These are phyloP conservation scores for Trichosporon coremiiforme DNA, from an alignment of 1,284 basidiomycete species.

Conservation along the genomic window DNA sequence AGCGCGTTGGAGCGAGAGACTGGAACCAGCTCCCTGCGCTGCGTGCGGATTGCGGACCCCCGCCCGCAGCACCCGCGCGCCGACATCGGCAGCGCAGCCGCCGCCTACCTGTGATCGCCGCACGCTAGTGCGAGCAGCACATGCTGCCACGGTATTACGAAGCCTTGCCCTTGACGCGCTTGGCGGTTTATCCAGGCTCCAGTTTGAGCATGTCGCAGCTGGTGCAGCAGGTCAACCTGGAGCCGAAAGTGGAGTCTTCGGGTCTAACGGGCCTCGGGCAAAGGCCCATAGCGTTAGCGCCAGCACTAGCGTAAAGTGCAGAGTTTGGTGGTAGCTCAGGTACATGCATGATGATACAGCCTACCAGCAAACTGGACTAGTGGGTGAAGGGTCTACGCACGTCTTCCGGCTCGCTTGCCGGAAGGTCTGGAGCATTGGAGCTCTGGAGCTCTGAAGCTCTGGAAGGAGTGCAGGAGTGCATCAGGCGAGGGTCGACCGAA, in stretches of 20 bases:
- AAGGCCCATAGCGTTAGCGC: background rate
- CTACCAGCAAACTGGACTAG: background rate
- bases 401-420: background rate
- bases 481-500: too few relatives aligned
- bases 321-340: background rate
- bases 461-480: background rate
- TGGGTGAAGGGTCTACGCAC: background rate
- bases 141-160: background rate
- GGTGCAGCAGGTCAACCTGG: too few relatives aligned
- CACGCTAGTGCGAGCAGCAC: background rate
- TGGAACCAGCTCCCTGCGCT: too few relatives aligned
- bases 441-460: background rate
- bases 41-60: too few relatives aligned
- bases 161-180: background rate
- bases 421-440: background rate
- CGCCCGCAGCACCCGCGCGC: too few relatives aligned
- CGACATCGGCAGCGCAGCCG: background rate
- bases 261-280: too few relatives aligned
- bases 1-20: too few relatives aligned
- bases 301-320: background rate
- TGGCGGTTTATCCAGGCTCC: too few relatives aligned
- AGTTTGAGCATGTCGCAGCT: too few relatives aligned
- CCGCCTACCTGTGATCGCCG: background rate
- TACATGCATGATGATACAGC: background rate
- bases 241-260: too few relatives aligned